Evolutionary conservation across 108 stramenopile genomes (phyloP).

Genomic region (Skeletonema marinoi): DNA sequence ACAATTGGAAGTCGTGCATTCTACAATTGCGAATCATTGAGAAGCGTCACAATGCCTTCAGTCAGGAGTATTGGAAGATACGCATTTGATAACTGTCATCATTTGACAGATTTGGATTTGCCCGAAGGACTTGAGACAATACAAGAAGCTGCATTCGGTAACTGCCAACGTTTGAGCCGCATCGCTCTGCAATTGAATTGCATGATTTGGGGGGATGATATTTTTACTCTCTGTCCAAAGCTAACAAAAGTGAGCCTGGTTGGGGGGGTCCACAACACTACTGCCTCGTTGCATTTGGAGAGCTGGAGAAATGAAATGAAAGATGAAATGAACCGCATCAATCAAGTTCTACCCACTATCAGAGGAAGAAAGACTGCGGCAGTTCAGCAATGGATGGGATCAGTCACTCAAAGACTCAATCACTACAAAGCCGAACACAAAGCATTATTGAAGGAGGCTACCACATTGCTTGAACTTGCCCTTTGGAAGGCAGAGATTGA

Average conservation of each 20-base stretch:
- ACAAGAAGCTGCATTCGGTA: not conserved
- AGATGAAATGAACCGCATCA: not conserved
- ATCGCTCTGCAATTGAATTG: not conserved
- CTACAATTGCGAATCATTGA: not conserved
- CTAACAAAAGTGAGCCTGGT: not conserved
- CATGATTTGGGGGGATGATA: rapidly evolving
- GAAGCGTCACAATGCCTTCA: not conserved
- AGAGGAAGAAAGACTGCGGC: not conserved
- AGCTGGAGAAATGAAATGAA: not conserved
- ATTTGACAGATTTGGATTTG: not conserved
- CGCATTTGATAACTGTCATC: not conserved
- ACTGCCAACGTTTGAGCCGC: not conserved
- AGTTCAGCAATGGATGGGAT: no score
- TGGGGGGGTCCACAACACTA: not conserved
- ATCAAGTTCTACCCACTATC: not conserved
- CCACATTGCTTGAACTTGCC: no score
- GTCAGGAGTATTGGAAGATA: not conserved
- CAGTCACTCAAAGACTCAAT: no score
- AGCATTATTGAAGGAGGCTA: no score
- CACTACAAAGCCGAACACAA: no score
- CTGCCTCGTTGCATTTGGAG: not conserved
- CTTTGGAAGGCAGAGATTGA: no score
- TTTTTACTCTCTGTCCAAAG: not conserved
- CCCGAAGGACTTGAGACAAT: not conserved
- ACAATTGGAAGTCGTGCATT: not conserved